Base-by-base conservation (phyloP, 2,329 filamentous ascomycete genomes). In the Hymenoscyphus repandus region DNA sequence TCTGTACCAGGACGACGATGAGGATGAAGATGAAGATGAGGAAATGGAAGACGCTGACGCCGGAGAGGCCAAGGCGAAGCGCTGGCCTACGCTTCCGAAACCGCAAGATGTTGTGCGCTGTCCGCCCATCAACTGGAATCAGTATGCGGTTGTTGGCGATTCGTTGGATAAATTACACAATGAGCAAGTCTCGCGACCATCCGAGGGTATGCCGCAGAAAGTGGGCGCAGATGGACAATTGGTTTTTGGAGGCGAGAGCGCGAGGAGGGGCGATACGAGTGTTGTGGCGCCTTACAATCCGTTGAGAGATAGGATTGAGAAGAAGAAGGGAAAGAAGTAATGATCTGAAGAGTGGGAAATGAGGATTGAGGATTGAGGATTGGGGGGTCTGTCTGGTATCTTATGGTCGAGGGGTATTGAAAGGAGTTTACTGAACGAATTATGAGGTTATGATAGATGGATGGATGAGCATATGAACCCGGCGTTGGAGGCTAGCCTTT, bases 121-220 rank as follows among this genome's bases (percentile, higher is more conserved):
- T 71, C 92, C 92, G 7, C 86, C 89, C 7, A 85, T 97, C 64
- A 96, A 96, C 72, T 97, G 92, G 92, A 82, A 84, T 11, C 91
- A 96, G 65, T 97, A 97, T 68, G 88, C 89, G 60, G 77, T 96
- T n/a, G 83, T 93, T 2, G 91, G 90, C 44, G 85, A 88, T 53
- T 82, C 88, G 1, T 75, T 96, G 33, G 90, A 96, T 68, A 87
- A 83, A 66, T 74, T 96, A 56, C 91, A 96, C 66, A 79, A 82
- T 45, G 88, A 95, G 64, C 90, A 96, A 70, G 71, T 83, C 47
- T 70, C 73, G 44, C 78, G 80, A 48, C 90, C 90, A 1, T 71
- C 70, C 7, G 74, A 77, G 37, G 81, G 81, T 1, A 66, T 66
- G 12, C 82, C 81, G 0, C 76, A 75, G 15, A 63, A 58, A 6